Evolutionary conservation across 2,329 filamentous ascomycete species (phyloP).

Genomic region (Ophiosphaerella korrae): DNA sequence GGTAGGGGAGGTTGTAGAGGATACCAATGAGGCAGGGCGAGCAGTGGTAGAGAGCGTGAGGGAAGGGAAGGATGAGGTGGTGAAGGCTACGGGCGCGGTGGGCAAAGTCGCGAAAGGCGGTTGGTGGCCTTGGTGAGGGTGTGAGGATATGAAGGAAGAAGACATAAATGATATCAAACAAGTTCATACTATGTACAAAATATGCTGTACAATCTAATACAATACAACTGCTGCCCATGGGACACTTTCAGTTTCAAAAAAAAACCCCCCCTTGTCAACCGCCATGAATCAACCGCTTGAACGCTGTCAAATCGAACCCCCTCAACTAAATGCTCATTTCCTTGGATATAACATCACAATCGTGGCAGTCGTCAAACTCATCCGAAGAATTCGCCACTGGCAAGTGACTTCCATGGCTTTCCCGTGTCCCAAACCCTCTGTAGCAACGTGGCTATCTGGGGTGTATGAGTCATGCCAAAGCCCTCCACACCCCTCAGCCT

Average conservation of each 20-base stretch:
- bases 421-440: constrained; percentile 71
- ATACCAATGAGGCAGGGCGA: constrained; percentile 1
- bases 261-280: not conserved
- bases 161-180: too few species aligned
- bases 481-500: constrained; percentile 71
- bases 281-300: not conserved
- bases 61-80: constrained; percentile 20
- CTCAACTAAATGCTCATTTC: not conserved
- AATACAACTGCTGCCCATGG: too few species aligned
- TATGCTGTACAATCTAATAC: too few species aligned
- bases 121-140: constrained; percentile 33
- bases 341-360: not conserved
- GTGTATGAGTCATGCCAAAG: constrained; percentile 77
- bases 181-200: too few species aligned
- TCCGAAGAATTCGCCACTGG: constrained; percentile 71
- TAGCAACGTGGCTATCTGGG: constrained; percentile 68
- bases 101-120: constrained; percentile 21
- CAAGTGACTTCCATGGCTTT: constrained; percentile 70
- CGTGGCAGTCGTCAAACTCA: constrained; percentile 12
- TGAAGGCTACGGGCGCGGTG: constrained; percentile 16
- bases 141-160: not conserved
- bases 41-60: constrained; percentile 17
- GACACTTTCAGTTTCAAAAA: not conserved
- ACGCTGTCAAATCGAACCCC: not conserved
- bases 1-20: constrained; percentile 12